Evolutionary conservation across 257 asterid genomes (phyloP).

Genomic region (Lithospermum erythrorhizon): DNA sequence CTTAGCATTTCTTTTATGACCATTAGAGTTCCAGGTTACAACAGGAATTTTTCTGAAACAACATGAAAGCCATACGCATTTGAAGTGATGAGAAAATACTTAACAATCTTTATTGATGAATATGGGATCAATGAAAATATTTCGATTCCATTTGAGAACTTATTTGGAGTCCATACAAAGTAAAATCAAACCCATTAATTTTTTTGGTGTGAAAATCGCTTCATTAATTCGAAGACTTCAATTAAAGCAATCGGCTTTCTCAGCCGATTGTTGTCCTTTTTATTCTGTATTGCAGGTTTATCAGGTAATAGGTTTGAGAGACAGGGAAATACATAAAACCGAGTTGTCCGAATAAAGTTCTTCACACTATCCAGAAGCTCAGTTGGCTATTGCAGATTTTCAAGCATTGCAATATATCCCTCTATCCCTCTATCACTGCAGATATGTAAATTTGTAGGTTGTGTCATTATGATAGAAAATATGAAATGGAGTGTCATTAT

Average conservation of each 20-base stretch:
- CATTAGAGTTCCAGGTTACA: neutral
- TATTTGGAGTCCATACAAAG: neutral
- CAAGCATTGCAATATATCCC: neutral
- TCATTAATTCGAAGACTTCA: neutral
- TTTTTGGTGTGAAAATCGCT: too few relatives aligned
- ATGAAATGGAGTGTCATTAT: too few relatives aligned
- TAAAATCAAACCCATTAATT: neutral
- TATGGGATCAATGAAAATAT: too few relatives aligned
- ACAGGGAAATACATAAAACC: conserved; percentile 72
- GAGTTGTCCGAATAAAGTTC: conserved; percentile 75
- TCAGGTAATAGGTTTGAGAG: conserved; percentile 70
- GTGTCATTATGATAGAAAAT: too few relatives aligned
- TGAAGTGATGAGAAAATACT: too few relatives aligned
- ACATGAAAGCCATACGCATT: too few relatives aligned
- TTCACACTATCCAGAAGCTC: conserved; percentile 29
- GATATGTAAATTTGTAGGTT: too few relatives aligned
- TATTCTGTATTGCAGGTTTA: conserved; percentile 49
- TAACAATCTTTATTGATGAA: too few relatives aligned
- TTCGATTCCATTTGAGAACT: neutral
- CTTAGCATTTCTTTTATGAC: neutral
- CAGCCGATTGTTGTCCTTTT: neutral
- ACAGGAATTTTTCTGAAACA: too few relatives aligned
- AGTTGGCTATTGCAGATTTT: conserved; percentile 1
- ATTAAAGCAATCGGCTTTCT: neutral
- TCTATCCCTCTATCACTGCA: too few relatives aligned